Conservation (phyloP, 306 rosid species). For the Quercus parvula region DNA sequence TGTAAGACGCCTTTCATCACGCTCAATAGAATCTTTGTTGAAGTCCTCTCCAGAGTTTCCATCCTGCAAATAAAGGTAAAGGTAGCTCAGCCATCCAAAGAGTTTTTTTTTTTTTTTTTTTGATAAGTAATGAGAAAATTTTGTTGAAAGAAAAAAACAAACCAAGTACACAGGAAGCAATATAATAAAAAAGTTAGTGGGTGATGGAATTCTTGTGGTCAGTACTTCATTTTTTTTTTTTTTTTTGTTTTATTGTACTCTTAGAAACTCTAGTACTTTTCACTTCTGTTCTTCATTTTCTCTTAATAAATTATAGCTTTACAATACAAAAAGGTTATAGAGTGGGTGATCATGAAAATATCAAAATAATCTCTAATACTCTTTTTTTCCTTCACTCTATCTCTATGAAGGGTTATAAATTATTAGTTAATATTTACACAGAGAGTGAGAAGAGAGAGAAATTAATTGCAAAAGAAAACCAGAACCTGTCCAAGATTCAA, state of each 20-base stretch:
- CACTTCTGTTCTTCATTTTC: background rate
- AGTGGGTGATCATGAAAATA: background rate
- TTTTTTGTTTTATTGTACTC: background rate
- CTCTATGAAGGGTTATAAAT: background rate
- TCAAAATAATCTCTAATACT: background rate
- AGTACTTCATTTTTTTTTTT: background rate
- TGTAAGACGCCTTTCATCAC: constrained; percentile 94
- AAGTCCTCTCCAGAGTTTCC: constrained; percentile 94
- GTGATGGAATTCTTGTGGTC: background rate
- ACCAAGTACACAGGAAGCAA: no score
- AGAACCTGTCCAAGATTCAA: no score
- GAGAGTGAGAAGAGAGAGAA: no score
- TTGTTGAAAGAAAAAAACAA: no score
- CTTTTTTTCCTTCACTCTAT: background rate
- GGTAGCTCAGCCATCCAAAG: constrained; percentile 17
- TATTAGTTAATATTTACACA: no score
- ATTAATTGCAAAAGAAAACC: no score
- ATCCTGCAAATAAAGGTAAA: constrained; percentile 49
- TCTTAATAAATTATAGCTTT: background rate
- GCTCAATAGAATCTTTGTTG: constrained; percentile 90
- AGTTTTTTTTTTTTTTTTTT: no score
- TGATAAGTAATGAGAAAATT: background rate
- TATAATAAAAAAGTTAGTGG: no score
- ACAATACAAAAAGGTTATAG: background rate
- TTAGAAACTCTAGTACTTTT: background rate